These are phyloP conservation scores for Acacia pycnantha DNA, from an alignment of 331 rosid species.

Conservation along the genomic window DNA sequence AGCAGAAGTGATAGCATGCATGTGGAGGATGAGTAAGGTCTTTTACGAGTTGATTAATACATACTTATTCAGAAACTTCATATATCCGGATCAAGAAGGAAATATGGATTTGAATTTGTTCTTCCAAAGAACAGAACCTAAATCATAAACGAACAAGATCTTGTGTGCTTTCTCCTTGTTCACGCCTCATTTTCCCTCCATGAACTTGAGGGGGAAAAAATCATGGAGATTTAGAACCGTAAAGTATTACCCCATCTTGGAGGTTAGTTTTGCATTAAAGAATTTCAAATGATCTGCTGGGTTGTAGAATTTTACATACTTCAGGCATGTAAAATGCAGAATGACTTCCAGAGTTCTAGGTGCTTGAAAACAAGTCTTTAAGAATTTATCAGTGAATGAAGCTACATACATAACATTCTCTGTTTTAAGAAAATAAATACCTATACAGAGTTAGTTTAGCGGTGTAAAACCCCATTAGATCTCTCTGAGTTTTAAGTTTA, in stretches of 20 bases:
- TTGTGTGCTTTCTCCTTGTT: neutral
- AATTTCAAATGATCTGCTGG: neutral
- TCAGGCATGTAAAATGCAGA: neutral
- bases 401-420: constrained; percentile 26
- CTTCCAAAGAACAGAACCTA: neutral
- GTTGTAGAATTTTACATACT: neutral
- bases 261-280: neutral
- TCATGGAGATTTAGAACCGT: neutral
- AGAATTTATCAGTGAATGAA: constrained; percentile 13
- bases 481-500: fast-evolving
- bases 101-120: neutral
- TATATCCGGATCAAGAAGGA: neutral
- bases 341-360: neutral
- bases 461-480: too few species aligned
- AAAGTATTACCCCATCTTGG: neutral
- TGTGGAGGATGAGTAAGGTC: neutral
- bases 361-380: neutral
- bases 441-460: too few species aligned
- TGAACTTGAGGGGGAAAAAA: neutral
- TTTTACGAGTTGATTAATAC: neutral
- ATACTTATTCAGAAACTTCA: neutral
- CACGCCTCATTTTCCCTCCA: neutral
- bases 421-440: neutral
- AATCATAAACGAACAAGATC: neutral
- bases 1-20: neutral